These are phyloP conservation scores for Logfia minima DNA, from an alignment of 129 eudicot genomes.

Conservation along the genomic window DNA sequence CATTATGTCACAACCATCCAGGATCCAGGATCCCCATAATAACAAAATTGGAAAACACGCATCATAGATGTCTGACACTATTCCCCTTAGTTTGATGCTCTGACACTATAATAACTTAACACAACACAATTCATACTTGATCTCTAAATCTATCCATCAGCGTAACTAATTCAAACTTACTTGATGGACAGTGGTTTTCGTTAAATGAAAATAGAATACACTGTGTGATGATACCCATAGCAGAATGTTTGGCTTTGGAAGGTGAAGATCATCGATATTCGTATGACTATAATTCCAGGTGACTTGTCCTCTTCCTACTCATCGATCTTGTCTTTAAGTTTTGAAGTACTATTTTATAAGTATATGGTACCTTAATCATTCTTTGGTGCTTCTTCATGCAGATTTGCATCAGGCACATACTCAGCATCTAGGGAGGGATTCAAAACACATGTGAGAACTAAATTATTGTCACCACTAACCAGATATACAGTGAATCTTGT, in stretches of 20 bases:
- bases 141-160: neutral
- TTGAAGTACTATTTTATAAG: neutral
- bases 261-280: neutral
- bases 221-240: neutral
- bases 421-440: neutral
- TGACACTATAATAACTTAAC: no score
- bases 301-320: neutral
- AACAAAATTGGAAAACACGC: no score
- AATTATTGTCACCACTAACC: neutral
- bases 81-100: no score
- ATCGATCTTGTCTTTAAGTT: neutral
- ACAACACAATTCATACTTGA: neutral
- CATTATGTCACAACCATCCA: no score
- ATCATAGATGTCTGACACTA: no score
- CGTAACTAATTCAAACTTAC: no score
- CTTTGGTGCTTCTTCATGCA: neutral
- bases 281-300: neutral
- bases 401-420: neutral
- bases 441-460: neutral
- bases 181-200: neutral
- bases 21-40: no score
- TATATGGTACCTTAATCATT: neutral
- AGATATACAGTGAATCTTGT: neutral
- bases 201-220: neutral
- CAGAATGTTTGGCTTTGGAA: neutral